Evolutionary conservation across 129 eudicot species (phyloP).

Genomic region (Centella asiatica): DNA sequence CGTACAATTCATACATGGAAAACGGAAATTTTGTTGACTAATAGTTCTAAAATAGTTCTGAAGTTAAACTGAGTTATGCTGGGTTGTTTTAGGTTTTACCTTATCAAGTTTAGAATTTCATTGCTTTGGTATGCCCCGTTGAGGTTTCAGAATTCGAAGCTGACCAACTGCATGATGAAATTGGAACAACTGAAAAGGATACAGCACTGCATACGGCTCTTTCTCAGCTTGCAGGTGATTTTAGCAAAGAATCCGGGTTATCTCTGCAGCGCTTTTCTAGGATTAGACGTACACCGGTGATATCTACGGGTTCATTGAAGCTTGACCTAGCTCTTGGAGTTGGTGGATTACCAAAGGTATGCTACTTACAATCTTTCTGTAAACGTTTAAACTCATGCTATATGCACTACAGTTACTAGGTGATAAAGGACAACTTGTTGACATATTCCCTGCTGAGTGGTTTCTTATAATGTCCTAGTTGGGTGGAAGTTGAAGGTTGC

Average conservation of each 20-base stretch:
- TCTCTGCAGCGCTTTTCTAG: slow-evolving; percentile 78
- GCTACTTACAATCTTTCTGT: slow-evolving; percentile 2
- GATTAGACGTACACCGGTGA: slow-evolving; percentile 57
- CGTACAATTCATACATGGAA: too few relatives aligned
- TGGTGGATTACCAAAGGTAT: slow-evolving; percentile 95
- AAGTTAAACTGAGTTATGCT: too few relatives aligned
- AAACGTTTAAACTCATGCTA: neutral
- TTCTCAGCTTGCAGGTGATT: slow-evolving; percentile 62
- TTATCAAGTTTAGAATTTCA: slow-evolving; percentile 1
- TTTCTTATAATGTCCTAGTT: too few relatives aligned
- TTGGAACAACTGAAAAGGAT: slow-evolving; percentile 56
- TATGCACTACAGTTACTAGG: too few relatives aligned
- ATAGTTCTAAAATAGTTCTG: neutral
- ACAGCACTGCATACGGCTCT: slow-evolving; percentile 72
- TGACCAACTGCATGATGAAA: slow-evolving; percentile 56
- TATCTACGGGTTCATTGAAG: slow-evolving; percentile 90
- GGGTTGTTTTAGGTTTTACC: too few relatives aligned
- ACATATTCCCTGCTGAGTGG: too few relatives aligned
- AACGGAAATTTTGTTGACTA: neutral
- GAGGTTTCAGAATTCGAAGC: slow-evolving; percentile 52
- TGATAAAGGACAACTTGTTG: too few relatives aligned
- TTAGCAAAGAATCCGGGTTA: slow-evolving; percentile 76
- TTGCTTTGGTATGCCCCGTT: slow-evolving; percentile 30
- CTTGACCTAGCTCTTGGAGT: slow-evolving; percentile 94
- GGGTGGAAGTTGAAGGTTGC: too few relatives aligned